A percentile compares a stretch with the other conserved stretches of the same genome.
Evolutionary conservation across 1,284 basidiomycete species (phyloP).

Genomic region (Mycosarcoma mackinlayi): DNA sequence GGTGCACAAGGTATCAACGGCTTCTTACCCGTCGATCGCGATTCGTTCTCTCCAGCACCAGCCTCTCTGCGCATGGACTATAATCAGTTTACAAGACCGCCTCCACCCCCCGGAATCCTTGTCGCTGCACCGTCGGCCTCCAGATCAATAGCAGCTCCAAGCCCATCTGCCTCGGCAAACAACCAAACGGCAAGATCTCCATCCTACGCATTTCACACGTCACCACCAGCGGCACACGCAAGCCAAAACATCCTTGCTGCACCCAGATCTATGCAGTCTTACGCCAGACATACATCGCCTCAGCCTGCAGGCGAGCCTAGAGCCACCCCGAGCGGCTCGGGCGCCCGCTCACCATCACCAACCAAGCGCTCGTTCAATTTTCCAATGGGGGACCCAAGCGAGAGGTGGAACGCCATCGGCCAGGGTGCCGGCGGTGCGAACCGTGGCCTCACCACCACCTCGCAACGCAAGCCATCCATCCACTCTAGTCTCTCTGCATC

Average conservation of each 20-base stretch:
- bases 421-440: constrained; percentile 26
- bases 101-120: constrained; percentile 18
- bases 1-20: constrained; percentile 16
- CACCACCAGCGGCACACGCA: constrained; percentile 22
- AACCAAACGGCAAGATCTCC: constrained; percentile 6
- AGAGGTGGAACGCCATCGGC: constrained; percentile 58
- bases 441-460: constrained; percentile 5
- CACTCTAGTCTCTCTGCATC: constrained; percentile 27
- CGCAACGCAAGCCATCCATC: constrained; percentile 41
- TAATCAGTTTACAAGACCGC: constrained; percentile 12
- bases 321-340: constrained; percentile 1
- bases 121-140: constrained; percentile 13
- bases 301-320: constrained; percentile 32
- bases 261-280: constrained; percentile 53
- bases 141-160: constrained; percentile 2
- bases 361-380: constrained; percentile 54
- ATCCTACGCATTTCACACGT: constrained; percentile 24
- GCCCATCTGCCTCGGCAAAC: constrained; percentile 12
- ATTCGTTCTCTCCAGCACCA: constrained; percentile 9
- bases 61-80: constrained; percentile 16
- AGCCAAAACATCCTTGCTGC: constrained; percentile 33
- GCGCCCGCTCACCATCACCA: constrained; percentile 56
- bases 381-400: constrained; percentile 51
- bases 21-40: constrained; percentile 5
- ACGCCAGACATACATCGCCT: constrained; percentile 52